Percentiles rank a stretch among this genome's conserved stretches.
These are phyloP conservation scores for Carex cristatella DNA, from an alignment of 176 grass and related monocot genomes.

Conservation along the genomic window DNA sequence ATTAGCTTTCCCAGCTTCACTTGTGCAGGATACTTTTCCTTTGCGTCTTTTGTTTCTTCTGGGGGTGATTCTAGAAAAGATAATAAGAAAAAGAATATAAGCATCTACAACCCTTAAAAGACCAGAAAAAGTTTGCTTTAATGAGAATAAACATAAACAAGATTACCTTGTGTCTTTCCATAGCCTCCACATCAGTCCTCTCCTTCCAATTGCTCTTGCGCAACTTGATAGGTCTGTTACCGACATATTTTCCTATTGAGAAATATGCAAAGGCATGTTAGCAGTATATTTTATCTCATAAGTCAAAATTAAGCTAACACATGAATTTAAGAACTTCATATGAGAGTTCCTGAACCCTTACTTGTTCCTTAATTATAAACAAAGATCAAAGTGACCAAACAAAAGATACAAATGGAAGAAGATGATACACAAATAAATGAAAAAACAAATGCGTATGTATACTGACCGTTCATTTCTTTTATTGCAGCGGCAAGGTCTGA, in stretches of 20 bases:
- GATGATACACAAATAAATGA: background rate
- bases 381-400: too few relatives aligned
- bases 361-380: too few relatives aligned
- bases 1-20: slow-evolving; percentile 29
- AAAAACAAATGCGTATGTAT: background rate
- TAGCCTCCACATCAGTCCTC: slow-evolving; percentile 84
- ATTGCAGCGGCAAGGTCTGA: slow-evolving; percentile 88
- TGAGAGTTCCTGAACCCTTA: too few relatives aligned
- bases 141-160: slow-evolving; percentile 21
- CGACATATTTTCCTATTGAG: slow-evolving; percentile 84
- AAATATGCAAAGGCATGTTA: background rate
- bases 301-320: background rate
- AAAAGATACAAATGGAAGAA: background rate
- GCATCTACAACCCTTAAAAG: slow-evolving; percentile 10
- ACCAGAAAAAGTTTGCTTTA: background rate
- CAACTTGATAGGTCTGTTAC: slow-evolving; percentile 95
- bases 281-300: background rate
- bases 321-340: too few relatives aligned
- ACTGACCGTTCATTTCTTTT: slow-evolving; percentile 97
- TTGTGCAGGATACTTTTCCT: slow-evolving; percentile 94
- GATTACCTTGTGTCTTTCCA: slow-evolving; percentile 72
- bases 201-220: slow-evolving; percentile 99
- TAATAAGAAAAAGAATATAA: background rate
- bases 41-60: slow-evolving; percentile 84
- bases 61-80: slow-evolving; percentile 60